Conservation (phyloP, 31 red algal genomes). For the Odonthalia washingtoniensis region DNA sequence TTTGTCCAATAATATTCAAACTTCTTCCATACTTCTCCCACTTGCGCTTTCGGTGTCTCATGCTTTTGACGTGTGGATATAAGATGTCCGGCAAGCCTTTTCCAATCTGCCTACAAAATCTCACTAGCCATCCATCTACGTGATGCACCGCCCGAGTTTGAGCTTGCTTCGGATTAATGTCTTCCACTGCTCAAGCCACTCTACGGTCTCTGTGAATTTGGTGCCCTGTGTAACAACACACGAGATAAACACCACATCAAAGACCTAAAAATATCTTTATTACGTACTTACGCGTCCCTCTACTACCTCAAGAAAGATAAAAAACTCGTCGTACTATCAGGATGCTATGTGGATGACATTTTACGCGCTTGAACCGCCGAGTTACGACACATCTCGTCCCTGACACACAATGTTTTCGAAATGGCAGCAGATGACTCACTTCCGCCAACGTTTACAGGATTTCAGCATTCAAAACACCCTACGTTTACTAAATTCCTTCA, state of each 20-base stretch:
- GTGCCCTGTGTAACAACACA: constrained; percentile 40
- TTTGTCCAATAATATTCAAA: constrained; percentile 23
- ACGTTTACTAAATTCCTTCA: too few species aligned
- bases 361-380: background rate
- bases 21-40: constrained; percentile 8
- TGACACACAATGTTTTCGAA: background rate
- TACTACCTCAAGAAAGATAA: too few species aligned
- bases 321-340: background rate
- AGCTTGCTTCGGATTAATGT: constrained; percentile 31
- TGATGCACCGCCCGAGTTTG: too few species aligned
- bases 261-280: background rate
- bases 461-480: too few species aligned
- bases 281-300: constrained; percentile 42
- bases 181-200: constrained; percentile 42
- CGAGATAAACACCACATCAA: constrained; percentile 24
- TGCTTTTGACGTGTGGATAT: constrained; percentile 25
- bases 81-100: constrained; percentile 49
- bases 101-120: constrained; percentile 35
- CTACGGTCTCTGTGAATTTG: constrained; percentile 46
- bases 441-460: constrained; percentile 21
- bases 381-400: background rate
- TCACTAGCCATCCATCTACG: constrained; percentile 29
- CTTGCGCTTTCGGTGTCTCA: constrained; percentile 6
- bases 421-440: constrained; percentile 9
- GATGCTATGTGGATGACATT: background rate